Base-by-base conservation (phyloP, 768 basidiomycete species). In the Lactarius hengduanensis region DNA sequence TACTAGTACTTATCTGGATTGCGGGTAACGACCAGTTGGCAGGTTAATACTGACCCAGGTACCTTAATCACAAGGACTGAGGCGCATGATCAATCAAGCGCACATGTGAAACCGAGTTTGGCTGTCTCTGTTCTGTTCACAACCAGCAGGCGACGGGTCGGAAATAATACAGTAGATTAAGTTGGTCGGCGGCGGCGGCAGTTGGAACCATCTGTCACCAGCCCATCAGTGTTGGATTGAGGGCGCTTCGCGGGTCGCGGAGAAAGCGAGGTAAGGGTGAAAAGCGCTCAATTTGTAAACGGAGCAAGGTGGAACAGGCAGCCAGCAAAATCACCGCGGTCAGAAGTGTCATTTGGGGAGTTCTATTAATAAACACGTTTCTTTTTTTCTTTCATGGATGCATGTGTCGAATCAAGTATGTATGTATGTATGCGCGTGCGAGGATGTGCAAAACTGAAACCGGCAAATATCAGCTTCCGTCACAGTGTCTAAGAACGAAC, bases 321-420 rank as follows among this genome's bases (percentile, higher is more conserved):
- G 50, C 32, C 62, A 63, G 45, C 62, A 38, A 59, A 43, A 59
- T 55, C 40, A 36, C 53, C 53, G 58, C 50, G 54, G 62, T 38
- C 38, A 60, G 58, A 66, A 63, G 62, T 28, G 58, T 59, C 58
- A 67, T 59, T 59, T 53, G 50, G 50, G 54, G 41, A 54, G 22
- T 45, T 67, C 66, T 67, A 67, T 67, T 67, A 67, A 63, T 67
- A 67, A 67, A 63, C 66, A 67, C 57, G n/a, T 62, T 67, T 28
- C 50, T 28, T 26, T 53, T 26, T 53, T 50, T 50, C 47, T 22
- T 50, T 55, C 50, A 63, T 63, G 66, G 28, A 67, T 67, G 66
- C 58, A 63, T 59, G 62, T 56, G 66, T 63, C 62, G 66, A 63
- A 53, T 40, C 53, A 53, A 53, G 50, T 53, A 53, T 53, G 50